A percentile compares a stretch with the other conserved stretches of the same genome.
These are phyloP conservation scores for Tetragonia tetragonoides DNA, from an alignment of 148 eudicot genomes.

Conservation along the genomic window DNA sequence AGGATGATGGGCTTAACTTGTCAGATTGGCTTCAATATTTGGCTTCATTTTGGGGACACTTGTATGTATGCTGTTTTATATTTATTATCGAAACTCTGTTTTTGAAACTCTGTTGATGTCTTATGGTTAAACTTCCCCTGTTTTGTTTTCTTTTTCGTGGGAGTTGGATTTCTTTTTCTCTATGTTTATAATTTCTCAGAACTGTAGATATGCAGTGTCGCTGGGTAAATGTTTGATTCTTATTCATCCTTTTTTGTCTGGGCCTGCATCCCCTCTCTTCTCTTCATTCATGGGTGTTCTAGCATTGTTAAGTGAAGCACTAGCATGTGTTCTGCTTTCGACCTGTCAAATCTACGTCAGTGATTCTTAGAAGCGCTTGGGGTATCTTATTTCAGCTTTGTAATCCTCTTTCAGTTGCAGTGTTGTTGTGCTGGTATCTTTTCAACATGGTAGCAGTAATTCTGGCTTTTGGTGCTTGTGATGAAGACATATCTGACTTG, in stretches of 20 bases:
- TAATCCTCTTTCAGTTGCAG: not conserved
- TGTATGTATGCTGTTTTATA: conserved; percentile 55
- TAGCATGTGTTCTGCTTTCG: not conserved
- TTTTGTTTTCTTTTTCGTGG: not conserved
- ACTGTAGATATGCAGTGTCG: conserved; percentile 3
- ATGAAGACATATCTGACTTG: not conserved
- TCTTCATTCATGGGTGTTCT: not conserved
- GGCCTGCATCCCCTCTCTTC: conserved; percentile 4
- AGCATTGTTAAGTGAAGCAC: not conserved
- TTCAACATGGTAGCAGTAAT: not conserved
- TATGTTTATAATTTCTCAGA: not conserved
- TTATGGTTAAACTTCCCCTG: no score
- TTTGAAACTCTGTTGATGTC: not conserved
- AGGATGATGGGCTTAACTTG: conserved; percentile 95
- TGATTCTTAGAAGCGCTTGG: conserved; percentile 1
- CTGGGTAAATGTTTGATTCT: not conserved
- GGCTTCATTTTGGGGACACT: conserved; percentile 99
- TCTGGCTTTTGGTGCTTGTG: conserved; percentile 2
- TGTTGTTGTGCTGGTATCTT: not conserved
- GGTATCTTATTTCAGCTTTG: conserved; percentile 5
- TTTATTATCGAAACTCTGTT: not conserved
- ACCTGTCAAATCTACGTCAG: not conserved
- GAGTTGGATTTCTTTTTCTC: not conserved
- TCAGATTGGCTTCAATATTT: conserved; percentile 99
- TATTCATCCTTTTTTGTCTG: conserved; percentile 2